Evolutionary conservation across 495 filamentous ascomycete species (phyloP), one percentile per base, ranked within the genome.

Genomic region (Aspergillus coremiiformis): DNA sequence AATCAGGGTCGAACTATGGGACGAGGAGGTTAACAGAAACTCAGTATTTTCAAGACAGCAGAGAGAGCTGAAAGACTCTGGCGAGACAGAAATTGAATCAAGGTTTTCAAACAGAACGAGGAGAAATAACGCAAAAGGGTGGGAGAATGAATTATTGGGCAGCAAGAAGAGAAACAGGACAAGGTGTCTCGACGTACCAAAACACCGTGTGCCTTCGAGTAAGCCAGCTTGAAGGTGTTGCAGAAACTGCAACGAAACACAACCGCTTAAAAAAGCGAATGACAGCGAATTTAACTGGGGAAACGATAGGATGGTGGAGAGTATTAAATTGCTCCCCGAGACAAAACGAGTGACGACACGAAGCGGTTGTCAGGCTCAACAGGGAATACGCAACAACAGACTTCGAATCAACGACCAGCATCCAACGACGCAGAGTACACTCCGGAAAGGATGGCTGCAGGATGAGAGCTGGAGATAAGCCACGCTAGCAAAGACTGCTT

Each of bases 171-270:
- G 54, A 62, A 54, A 57, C 42, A 47, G 27, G 45, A 55, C 22
- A 23, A 29, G 14, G 27, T 37, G 51, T 44, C 41, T 50, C 27
- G 37, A 72, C 81, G 74, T 76, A 77, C 74, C 65, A 75, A 67
- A 73, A 74, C 65, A 66, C 71, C 66, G 68, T 75, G 69, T 49
- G 66, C 65, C 66, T 68, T 75, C 66, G 71, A 76, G 63, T 73
- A 75, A 72, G 74, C 74, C 74, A 77, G 74, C 61, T 76, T 77
- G 74, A 75, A 69, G 62, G 64, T 73, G 70, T 75, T 77, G 72
- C 70, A 71, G 65, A 58, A 57, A 60, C 59, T 74, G 71, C 71
- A 74, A 74, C 71, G 56, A 67, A 66, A 71, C 64, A 63, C 66
- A 64, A 70, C 60, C 55, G 51, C 55, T 56, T 66, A 63, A 64